Conservation (phyloP, 169 alveolate genomes). For the Cryptosporidium felis region DNA sequence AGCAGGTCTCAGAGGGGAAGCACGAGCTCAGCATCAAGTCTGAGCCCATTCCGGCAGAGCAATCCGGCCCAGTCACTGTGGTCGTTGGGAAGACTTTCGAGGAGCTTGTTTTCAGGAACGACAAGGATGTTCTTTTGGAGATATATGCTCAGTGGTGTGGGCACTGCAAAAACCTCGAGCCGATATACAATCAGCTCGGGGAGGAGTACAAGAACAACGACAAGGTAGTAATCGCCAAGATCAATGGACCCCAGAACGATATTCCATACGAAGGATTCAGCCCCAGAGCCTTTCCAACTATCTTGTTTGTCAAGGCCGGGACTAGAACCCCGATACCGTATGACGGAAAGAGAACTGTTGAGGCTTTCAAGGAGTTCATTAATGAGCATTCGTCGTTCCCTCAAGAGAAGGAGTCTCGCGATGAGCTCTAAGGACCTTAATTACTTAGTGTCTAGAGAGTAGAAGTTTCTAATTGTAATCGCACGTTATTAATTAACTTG, state of each 20-base stretch:
- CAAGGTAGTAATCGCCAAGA: slow-evolving; percentile 88
- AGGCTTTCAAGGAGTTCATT: slow-evolving; percentile 64
- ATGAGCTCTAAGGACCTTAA: slow-evolving; percentile 41
- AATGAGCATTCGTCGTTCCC: slow-evolving; percentile 46
- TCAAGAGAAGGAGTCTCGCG: slow-evolving; percentile 33
- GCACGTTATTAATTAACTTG: background rate
- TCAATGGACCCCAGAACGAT: slow-evolving; percentile 90
- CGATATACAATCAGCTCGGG: slow-evolving; percentile 79
- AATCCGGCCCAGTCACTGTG: slow-evolving; percentile 84
- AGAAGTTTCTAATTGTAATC: background rate
- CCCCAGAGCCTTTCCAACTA: slow-evolving; percentile 74
- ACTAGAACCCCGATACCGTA: slow-evolving; percentile 70
- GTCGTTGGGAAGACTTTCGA: slow-evolving; percentile 84
- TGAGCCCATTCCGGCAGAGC: slow-evolving; percentile 87
- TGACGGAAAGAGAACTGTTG: slow-evolving; percentile 72
- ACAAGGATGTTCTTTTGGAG: slow-evolving; percentile 91
- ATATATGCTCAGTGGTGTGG: slow-evolving; percentile 98
- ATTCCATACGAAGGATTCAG: slow-evolving; percentile 78
- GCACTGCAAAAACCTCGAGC: slow-evolving; percentile 93
- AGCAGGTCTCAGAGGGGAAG: slow-evolving; percentile 83
- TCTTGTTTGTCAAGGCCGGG: slow-evolving; percentile 74
- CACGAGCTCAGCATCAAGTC: slow-evolving; percentile 85
- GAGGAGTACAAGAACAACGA: slow-evolving; percentile 78
- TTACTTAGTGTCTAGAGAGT: background rate
- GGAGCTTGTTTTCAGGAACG: slow-evolving; percentile 82